These are phyloP conservation scores for Scenedesmus sp. DNA, from an alignment of 163 green algal genomes.

Conservation along the genomic window DNA sequence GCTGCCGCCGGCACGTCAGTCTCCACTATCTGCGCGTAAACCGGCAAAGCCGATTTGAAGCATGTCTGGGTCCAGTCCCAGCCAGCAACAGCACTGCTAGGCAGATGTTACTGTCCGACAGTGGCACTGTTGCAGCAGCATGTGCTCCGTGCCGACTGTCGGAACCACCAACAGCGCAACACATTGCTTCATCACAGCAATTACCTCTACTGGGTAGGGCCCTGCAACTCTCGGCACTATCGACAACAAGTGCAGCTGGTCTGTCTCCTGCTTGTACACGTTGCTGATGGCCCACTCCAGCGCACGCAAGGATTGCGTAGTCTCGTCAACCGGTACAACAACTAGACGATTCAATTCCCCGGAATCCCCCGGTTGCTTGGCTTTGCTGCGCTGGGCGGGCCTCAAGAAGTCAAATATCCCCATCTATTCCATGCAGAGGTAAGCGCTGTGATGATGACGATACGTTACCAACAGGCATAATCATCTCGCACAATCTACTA, in stretches of 20 bases:
- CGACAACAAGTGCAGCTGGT: conserved; percentile 41
- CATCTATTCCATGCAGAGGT: neutral
- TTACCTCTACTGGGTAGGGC: conserved; percentile 50
- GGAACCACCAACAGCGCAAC: neutral
- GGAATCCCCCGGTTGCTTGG: neutral
- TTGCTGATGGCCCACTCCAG: conserved; percentile 49
- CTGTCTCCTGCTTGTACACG: conserved; percentile 12
- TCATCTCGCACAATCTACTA: neutral
- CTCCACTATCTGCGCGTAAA: conserved; percentile 44
- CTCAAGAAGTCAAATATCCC: conserved; percentile 31
- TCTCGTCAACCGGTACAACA: conserved; percentile 38
- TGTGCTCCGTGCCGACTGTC: neutral
- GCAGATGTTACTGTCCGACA: too few relatives aligned
- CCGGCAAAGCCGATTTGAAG: neutral
- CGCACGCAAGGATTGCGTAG: conserved; percentile 14
- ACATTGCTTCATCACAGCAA: neutral
- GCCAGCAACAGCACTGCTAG: neutral
- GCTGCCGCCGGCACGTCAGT: conserved; percentile 42
- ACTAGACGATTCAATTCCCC: neutral
- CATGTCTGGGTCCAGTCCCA: neutral
- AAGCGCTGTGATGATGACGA: neutral
- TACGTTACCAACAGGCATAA: neutral
- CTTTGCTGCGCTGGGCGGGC: conserved; percentile 2
- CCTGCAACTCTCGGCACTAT: conserved; percentile 35
- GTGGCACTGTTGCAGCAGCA: too few relatives aligned